Evolutionary conservation across 495 filamentous ascomycete genomes (phyloP), one percentile per base, ranked within the genome.

Genomic region (Aspergillus egyptiacus): DNA sequence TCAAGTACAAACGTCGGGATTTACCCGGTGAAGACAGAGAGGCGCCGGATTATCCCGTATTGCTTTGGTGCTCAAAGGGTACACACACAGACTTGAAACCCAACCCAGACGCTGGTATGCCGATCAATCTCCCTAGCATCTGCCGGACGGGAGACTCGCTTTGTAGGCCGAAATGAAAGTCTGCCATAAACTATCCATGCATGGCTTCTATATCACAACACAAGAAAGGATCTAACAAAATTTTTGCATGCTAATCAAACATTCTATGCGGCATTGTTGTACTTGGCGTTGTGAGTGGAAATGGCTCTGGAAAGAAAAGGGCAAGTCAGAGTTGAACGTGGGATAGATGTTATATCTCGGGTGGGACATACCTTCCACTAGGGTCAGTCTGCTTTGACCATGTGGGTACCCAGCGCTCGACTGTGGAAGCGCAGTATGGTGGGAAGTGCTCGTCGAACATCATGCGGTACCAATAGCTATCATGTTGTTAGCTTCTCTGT

Each of bases 361-460:
- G 5, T 6, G 6, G 41, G n/a, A 74, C 84, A 74, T 70, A 89
- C 87, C 90, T 76, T 74, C 93, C 93, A 65, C 86, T 91, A 32
- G 93, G 93, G 65, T 98, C 93, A 14, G 80, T 87, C 79, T 95
- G 89, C 61, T 96, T 89, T 22, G 86, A 89, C 93, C 93, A 98
- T 19, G 84, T 97, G n/a, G 93, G 93, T 39, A 84, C 90, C 93
- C 93, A 98, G 50, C 94, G 78, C 87, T 88, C 86, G 33, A 98
- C 93, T 28, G 94, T 97, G 17, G 76, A 80, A 20, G 94, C 93
- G 67, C 91, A 96, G 60, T 85, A 83, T 19, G 83, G 73, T 31
- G 94, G 94, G 79, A 97, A 98, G 68, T 89, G 91, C 76, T 98
- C 93, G 65, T 98, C 93, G 64, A 97, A 98, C 89, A 98, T 97